Base-by-base conservation (phyloP, 1,284 basidiomycete genomes). In the Heterobasidion annosum region DNA sequence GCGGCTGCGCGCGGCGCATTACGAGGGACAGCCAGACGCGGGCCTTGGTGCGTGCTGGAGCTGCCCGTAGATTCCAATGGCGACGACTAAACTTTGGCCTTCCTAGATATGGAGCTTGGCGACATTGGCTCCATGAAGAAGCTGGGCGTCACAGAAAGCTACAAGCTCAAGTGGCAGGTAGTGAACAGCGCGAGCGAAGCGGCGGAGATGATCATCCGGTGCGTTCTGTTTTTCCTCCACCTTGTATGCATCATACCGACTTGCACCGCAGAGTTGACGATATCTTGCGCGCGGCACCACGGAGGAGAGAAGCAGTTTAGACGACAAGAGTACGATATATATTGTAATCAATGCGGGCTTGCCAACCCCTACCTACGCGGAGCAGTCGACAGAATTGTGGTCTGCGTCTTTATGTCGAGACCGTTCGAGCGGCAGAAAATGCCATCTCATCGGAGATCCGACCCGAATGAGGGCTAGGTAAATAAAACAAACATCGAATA, bases 151-250 rank as follows among this genome's bases (percentile, higher is more conserved):
- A 97, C 94, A 0, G 96, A 99, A 74, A 93, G 90, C 63, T 99
- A 93, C 75, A 99, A 99, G 77, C 77, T 99, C 59, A 99, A 99
- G 75, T 77, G 88, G 47, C 95, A 98, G 71, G 95, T 99, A 0
- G 88, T 99, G 3, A 73, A 92, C 52, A 94, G 91, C 63, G 95
- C 97, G 1, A 94, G 86, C 58, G 97, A 99, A 70, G 97, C 96
- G 8, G 90, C 93, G 1, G 97, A 99, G 76, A 98, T 99, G 94
- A 98, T 98, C 61, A 79, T 99, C 62, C 81, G 96, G 83, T 93
- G 71, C 40, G 91, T 78, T 46, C 60, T 15, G 44, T 13, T 34
- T 6, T 50, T 3, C 49, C 15, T 43, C 51, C n/a, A 42, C 33
- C 1, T 32, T 13, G 8, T 52, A 13, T 37, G 8, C 34, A 25